Percentiles rank a stretch among this genome's conserved stretches.
These are phyloP conservation scores for Jaapia argillacea DNA, from an alignment of 768 basidiomycete genomes.

Conservation along the genomic window DNA sequence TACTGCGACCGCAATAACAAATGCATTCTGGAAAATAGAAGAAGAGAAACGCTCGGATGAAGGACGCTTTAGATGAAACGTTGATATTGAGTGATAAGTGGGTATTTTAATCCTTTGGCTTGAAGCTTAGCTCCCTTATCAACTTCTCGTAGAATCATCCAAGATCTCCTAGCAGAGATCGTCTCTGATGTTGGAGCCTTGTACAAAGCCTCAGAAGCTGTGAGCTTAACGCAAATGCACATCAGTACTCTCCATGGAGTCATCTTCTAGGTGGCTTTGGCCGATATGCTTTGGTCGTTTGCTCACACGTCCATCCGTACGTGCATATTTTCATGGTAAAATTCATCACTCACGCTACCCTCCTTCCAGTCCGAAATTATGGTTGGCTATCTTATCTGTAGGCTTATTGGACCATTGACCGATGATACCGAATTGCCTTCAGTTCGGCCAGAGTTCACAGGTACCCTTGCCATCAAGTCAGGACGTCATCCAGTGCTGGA, in stretches of 20 bases:
- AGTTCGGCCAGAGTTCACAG: constrained; percentile 91
- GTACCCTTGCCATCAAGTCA: constrained; percentile 79
- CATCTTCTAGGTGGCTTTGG: constrained; percentile 77
- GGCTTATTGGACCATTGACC: not conserved
- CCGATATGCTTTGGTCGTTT: constrained; percentile 89
- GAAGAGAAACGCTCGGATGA: constrained; percentile 83
- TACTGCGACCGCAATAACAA: too few relatives aligned
- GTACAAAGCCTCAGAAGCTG: constrained; percentile 88
- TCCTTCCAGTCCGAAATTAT: constrained; percentile 35
- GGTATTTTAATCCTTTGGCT: constrained; percentile 6
- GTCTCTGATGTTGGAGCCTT: constrained; percentile 66
- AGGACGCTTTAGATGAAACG: constrained; percentile 85
- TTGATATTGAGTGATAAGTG: constrained; percentile 78
- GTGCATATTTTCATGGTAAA: constrained; percentile 13
- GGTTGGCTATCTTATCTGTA: constrained; percentile 21
- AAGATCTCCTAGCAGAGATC: constrained; percentile 65
- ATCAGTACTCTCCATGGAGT: not conserved
- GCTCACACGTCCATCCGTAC: constrained; percentile 74
- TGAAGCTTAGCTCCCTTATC: not conserved
- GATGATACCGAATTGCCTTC: not conserved
- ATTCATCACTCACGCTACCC: constrained; percentile 3
- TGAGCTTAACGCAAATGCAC: too few relatives aligned
- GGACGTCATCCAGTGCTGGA: constrained; percentile 88
- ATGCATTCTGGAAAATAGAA: constrained; percentile 54
- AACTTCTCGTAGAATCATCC: constrained; percentile 51